phyloP scores from a whole-genome alignment of 257 asterid species.

The Fraxinus anomala region DNA sequence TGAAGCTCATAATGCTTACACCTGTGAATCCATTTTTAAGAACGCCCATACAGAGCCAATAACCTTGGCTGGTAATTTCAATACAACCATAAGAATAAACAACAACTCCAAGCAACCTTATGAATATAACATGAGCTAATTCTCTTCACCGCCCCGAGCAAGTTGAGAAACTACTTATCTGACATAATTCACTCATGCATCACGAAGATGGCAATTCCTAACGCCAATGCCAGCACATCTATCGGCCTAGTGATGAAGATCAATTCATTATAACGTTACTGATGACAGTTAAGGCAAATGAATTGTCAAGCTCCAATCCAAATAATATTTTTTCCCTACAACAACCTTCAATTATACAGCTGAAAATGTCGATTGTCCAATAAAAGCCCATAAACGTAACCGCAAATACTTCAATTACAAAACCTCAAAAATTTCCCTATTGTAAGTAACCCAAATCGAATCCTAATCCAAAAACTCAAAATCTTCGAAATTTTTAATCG shows the following conservation, averaged over 20 bases:
- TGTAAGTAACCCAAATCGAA: background rate
- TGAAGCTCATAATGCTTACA: background rate
- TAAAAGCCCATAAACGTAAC: background rate
- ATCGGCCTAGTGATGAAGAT: background rate
- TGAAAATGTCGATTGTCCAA: background rate
- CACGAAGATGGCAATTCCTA: background rate
- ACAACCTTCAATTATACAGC: background rate
- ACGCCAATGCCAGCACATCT: background rate
- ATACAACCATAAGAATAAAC: background rate
- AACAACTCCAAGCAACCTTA: background rate
- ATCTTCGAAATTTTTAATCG: background rate
- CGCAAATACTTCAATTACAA: background rate
- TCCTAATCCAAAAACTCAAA: background rate
- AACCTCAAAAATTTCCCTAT: background rate
- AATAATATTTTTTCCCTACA: background rate
- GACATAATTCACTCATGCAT: background rate
- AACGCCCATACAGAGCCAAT: background rate
- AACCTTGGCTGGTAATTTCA: background rate
- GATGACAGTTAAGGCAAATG: background rate
- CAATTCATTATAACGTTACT: background rate
- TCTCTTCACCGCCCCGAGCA: background rate
- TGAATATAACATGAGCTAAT: background rate
- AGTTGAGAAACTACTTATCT: background rate
- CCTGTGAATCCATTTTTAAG: background rate
- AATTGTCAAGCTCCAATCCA: background rate